phyloP scores from a whole-genome alignment of 441 rosid genomes.

The Populus hybrid region DNA sequence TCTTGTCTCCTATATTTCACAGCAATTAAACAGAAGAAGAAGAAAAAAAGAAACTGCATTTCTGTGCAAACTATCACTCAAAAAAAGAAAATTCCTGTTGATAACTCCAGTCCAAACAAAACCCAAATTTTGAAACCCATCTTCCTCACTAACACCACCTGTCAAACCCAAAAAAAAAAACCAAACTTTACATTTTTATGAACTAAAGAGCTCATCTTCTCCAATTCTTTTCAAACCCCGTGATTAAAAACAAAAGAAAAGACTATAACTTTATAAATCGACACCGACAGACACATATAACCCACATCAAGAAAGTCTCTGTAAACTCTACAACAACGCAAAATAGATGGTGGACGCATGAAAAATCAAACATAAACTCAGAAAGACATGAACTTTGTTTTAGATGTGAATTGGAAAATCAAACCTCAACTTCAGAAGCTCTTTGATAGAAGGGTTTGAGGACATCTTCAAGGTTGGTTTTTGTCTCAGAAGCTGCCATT shows the following conservation, averaged over 20 bases:
- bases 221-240: not conserved
- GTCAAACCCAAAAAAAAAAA: not conserved
- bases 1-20: not conserved
- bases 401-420: not conserved
- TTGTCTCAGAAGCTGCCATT: constrained; percentile 10
- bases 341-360: not conserved
- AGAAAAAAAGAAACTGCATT: not conserved
- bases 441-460: constrained; percentile 58
- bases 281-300: not conserved
- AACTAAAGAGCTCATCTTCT: not conserved
- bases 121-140: not conserved
- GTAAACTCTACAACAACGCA: not conserved
- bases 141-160: not conserved
- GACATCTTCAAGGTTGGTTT: constrained; percentile 27
- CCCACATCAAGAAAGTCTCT: not conserved
- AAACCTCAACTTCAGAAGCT: constrained; percentile 76
- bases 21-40: not conserved
- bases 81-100: not conserved
- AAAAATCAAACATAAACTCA: not conserved
- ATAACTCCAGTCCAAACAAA: not conserved
- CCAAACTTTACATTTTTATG: not conserved
- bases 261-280: not conserved
- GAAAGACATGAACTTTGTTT: not conserved
- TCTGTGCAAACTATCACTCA: not conserved
- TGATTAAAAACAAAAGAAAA: not conserved